A percentile compares a stretch with the other conserved stretches of the same genome.
These are phyloP conservation scores for Gracilaria vermiculophylla DNA, from an alignment of 23 red algal genomes.

Conservation along the genomic window DNA sequence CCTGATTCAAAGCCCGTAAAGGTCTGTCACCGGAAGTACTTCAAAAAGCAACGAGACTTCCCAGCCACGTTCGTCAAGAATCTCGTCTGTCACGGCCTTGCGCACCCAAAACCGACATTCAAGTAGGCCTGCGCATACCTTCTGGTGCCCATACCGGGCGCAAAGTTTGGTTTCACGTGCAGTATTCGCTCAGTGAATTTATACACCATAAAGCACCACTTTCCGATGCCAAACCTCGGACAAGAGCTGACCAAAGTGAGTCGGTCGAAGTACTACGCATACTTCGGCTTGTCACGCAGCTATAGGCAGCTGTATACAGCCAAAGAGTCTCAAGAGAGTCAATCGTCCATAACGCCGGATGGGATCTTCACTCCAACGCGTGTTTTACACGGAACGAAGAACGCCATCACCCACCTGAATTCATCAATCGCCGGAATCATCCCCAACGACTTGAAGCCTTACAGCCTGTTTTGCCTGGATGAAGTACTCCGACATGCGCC, in stretches of 20 bases:
- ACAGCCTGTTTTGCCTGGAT: slow-evolving; percentile 24
- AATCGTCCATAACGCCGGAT: slow-evolving; percentile 44
- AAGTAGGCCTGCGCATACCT: slow-evolving; percentile 34
- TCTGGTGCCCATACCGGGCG: slow-evolving; percentile 41
- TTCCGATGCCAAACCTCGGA: slow-evolving; percentile 40
- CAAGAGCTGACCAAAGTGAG: slow-evolving; percentile 25
- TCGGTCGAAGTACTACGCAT: slow-evolving; percentile 27
- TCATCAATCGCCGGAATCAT: slow-evolving; percentile 31
- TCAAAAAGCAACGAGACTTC: slow-evolving; percentile 23
- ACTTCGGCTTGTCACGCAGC: neutral
- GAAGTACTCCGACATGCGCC: slow-evolving; percentile 6
- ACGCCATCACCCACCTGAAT: slow-evolving; percentile 37
- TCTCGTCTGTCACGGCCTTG: slow-evolving; percentile 22
- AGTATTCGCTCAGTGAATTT: slow-evolving; percentile 22
- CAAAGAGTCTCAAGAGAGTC: slow-evolving; percentile 20
- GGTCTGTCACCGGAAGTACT: slow-evolving; percentile 46
- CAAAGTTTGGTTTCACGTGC: neutral
- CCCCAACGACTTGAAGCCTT: neutral
- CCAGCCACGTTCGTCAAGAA: neutral
- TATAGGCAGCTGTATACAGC: slow-evolving; percentile 14
- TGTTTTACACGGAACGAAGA: slow-evolving; percentile 48
- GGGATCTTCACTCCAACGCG: slow-evolving; percentile 46
- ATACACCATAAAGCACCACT: slow-evolving; percentile 3
- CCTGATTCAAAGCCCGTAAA: slow-evolving; percentile 17
- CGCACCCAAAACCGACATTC: slow-evolving; percentile 24